A percentile compares a stretch with the other conserved stretches of the same genome.
Evolutionary conservation across 768 basidiomycete genomes (phyloP).

Genomic region (Tephrocybe sp.): DNA sequence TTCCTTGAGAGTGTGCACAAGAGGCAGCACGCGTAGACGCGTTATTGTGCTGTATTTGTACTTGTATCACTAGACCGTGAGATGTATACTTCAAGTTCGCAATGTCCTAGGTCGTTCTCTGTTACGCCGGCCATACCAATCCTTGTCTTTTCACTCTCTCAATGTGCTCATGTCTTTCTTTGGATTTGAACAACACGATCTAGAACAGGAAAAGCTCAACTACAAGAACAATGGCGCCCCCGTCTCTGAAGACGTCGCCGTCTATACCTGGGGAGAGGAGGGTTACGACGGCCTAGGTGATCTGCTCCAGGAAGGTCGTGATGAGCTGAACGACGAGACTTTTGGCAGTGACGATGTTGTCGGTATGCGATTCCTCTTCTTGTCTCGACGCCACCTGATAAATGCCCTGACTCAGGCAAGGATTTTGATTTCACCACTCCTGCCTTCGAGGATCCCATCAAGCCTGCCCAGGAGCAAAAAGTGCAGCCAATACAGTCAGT

Average conservation of each 20-base stretch:
- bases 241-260: conserved; percentile 78
- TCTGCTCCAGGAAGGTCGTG: conserved; percentile 82
- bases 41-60: conserved; percentile 14
- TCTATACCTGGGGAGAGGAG: conserved; percentile 91
- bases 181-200: conserved; percentile 59
- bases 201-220: conserved; percentile 63
- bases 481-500: conserved; percentile 15
- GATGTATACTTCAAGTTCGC: conserved; percentile 9
- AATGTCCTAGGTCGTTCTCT: background rate
- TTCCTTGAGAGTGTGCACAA: conserved; percentile 76
- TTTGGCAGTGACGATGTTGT: conserved; percentile 74
- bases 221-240: conserved; percentile 48
- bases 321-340: conserved; percentile 96
- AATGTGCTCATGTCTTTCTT: conserved; percentile 76
- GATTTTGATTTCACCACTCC: conserved; percentile 85
- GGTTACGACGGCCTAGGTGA: conserved; percentile 89
- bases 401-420: conserved; percentile 54
- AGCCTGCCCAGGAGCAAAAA: conserved; percentile 17
- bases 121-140: conserved; percentile 10
- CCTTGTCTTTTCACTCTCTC: conserved; percentile 21
- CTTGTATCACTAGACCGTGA: conserved; percentile 12
- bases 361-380: conserved; percentile 49
- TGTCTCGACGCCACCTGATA: background rate
- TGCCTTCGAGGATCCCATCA: conserved; percentile 30
- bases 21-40: conserved; percentile 10